Evolutionary conservation across 2,329 filamentous ascomycete species (phyloP).

Genomic region (Monilinia fructigena): DNA sequence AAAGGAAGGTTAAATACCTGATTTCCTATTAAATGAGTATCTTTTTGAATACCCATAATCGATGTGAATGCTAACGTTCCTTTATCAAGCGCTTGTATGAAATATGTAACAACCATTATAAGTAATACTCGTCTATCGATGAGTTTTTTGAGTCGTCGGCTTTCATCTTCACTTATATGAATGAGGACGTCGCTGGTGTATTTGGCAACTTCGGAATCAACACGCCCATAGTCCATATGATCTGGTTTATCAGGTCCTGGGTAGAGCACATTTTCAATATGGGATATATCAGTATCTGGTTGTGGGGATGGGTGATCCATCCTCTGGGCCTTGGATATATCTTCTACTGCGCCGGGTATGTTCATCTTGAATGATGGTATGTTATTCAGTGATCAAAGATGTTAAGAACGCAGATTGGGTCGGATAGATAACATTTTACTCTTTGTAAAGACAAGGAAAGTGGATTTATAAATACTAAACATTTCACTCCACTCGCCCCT

Average conservation of each 20-base stretch:
- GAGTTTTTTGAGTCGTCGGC: conserved; percentile 58
- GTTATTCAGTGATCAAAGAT: neutral
- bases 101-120: conserved; percentile 65
- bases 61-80: conserved; percentile 36
- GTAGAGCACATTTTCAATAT: conserved; percentile 4
- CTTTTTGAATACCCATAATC: conserved; percentile 36
- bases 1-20: conserved; percentile 53
- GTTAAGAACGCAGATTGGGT: neutral
- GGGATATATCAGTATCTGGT: conserved; percentile 7
- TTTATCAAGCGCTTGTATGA: conserved; percentile 43
- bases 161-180: conserved; percentile 59
- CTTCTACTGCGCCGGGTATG: neutral
- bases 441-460: neutral
- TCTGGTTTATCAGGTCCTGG: conserved; percentile 42
- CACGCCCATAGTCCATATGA: conserved; percentile 55
- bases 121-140: conserved; percentile 67
- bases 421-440: neutral
- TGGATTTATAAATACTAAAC: neutral
- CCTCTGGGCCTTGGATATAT: neutral
- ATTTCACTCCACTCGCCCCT: neutral
- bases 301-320: neutral
- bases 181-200: conserved; percentile 60
- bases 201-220: conserved; percentile 69
- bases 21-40: conserved; percentile 47
- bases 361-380: neutral